Evolutionary conservation across 2,329 filamentous ascomycete genomes (phyloP).

Genomic region (Fulvia fulva): DNA sequence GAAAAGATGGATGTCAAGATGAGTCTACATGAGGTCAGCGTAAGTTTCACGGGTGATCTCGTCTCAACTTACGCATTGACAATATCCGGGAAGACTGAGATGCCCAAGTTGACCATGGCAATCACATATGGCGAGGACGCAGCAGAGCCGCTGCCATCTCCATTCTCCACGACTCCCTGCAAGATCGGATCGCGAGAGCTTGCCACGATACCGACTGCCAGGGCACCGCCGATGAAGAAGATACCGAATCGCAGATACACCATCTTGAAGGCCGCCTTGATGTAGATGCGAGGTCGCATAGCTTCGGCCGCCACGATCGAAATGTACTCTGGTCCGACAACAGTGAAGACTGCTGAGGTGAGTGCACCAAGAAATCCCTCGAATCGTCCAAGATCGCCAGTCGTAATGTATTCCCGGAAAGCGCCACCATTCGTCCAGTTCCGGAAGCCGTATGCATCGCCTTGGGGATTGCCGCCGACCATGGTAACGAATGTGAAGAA

Average conservation of each 20-base stretch:
- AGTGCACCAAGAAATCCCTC: slow-evolving; percentile 36
- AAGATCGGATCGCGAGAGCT: slow-evolving; percentile 30
- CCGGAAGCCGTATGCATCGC: slow-evolving; percentile 41
- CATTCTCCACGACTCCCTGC: slow-evolving; percentile 19
- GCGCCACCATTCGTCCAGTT: slow-evolving; percentile 40
- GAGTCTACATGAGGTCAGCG: slow-evolving; percentile 17
- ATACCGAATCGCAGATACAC: slow-evolving; percentile 45
- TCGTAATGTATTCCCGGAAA: slow-evolving; percentile 29
- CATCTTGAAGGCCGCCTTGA: slow-evolving; percentile 48
- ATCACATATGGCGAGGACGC: slow-evolving; percentile 36
- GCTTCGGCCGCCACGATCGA: slow-evolving; percentile 47
- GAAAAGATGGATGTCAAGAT: slow-evolving; percentile 53
- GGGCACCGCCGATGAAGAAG: slow-evolving; percentile 46
- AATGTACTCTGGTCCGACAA: slow-evolving; percentile 48
- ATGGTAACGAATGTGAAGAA: slow-evolving; percentile 37
- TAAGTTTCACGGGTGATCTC: not conserved
- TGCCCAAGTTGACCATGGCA: slow-evolving; percentile 40
- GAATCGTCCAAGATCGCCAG: slow-evolving; percentile 31
- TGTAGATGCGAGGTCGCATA: slow-evolving; percentile 42
- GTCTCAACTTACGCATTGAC: slow-evolving; percentile 30
- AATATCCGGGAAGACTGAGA: slow-evolving; percentile 41
- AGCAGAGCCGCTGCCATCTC: slow-evolving; percentile 26
- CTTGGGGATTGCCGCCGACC: slow-evolving; percentile 33
- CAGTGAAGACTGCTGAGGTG: slow-evolving; percentile 42
- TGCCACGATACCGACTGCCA: slow-evolving; percentile 43